Percentiles rank a stretch among this genome's conserved stretches.
Evolutionary conservation across 148 eudicot species (phyloP).

Genomic region (Vaccinium darrowii): DNA sequence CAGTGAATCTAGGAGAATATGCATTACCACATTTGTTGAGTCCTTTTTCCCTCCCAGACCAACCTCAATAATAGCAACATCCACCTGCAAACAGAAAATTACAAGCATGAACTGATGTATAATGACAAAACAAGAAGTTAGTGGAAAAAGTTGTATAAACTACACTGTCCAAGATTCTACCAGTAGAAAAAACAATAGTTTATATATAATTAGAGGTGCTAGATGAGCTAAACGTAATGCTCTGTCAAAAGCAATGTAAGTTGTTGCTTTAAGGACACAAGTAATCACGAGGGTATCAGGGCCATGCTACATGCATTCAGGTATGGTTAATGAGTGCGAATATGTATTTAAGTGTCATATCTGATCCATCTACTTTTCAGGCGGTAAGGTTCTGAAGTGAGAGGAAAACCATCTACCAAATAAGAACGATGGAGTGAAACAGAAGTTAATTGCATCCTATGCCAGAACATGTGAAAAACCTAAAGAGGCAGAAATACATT

Average conservation of each 20-base stretch:
- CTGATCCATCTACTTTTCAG: not conserved
- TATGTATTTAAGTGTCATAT: not conserved
- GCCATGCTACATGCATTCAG: not conserved
- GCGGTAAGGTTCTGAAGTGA: not conserved
- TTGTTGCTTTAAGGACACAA: not conserved
- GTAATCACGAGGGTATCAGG: not conserved
- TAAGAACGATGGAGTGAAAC: not conserved
- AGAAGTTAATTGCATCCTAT: not conserved
- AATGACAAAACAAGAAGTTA: conserved; percentile 8
- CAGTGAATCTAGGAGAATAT: conserved; percentile 13
- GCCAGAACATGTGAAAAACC: not conserved
- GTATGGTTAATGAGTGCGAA: not conserved
- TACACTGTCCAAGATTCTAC: not conserved
- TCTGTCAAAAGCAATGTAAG: not conserved
- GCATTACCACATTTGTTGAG: conserved; percentile 87
- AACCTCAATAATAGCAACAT: conserved; percentile 89
- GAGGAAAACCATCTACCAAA: not conserved
- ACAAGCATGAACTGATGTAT: not conserved
- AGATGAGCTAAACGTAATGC: not conserved
- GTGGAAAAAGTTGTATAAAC: not conserved
- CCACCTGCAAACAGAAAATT: conserved; percentile 49
- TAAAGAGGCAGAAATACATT: not conserved
- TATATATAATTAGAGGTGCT: not conserved
- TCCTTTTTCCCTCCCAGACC: conserved; percentile 80
- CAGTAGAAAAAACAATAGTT: not conserved